phyloP scores from a whole-genome alignment of 495 filamentous ascomycete genomes.

The Daldinia grandis region DNA sequence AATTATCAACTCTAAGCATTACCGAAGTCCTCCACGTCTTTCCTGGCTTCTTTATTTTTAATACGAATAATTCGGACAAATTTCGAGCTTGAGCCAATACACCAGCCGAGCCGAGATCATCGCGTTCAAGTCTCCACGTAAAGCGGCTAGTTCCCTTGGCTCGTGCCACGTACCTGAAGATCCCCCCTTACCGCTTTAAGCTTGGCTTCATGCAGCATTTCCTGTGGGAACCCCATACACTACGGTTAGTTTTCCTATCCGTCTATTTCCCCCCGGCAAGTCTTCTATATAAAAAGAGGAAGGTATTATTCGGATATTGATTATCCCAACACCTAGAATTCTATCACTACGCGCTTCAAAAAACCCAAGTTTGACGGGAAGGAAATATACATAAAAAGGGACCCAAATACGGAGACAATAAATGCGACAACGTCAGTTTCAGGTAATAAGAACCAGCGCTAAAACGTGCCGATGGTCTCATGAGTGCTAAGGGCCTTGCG shows the following conservation, averaged over 20 bases:
- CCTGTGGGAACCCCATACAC: slow-evolving; percentile 1
- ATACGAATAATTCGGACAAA: neutral
- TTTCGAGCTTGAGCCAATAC: neutral
- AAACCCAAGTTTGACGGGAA: neutral
- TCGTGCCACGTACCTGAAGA: slow-evolving; percentile 33
- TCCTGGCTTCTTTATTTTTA: neutral
- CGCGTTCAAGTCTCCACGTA: slow-evolving; percentile 8
- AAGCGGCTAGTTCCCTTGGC: slow-evolving; percentile 26
- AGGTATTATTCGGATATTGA: neutral
- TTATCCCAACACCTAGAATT: neutral
- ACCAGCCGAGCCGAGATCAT: slow-evolving; percentile 8
- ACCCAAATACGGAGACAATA: neutral
- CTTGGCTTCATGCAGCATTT: slow-evolving; percentile 22
- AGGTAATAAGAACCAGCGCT: neutral
- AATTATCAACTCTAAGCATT: slow-evolving; percentile 5
- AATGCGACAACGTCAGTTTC: neutral
- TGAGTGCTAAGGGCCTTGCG: neutral
- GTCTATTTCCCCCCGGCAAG: neutral
- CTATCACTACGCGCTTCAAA: neutral
- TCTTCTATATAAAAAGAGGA: neutral
- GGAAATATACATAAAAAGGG: neutral
- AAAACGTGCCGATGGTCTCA: neutral
- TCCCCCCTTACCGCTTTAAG: slow-evolving; percentile 39
- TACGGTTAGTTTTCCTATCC: neutral
- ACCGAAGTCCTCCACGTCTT: neutral